Evolutionary conservation across 768 basidiomycete species (phyloP), one percentile per base, ranked within the genome.

Genomic region (Psilocybe tampanensis): DNA sequence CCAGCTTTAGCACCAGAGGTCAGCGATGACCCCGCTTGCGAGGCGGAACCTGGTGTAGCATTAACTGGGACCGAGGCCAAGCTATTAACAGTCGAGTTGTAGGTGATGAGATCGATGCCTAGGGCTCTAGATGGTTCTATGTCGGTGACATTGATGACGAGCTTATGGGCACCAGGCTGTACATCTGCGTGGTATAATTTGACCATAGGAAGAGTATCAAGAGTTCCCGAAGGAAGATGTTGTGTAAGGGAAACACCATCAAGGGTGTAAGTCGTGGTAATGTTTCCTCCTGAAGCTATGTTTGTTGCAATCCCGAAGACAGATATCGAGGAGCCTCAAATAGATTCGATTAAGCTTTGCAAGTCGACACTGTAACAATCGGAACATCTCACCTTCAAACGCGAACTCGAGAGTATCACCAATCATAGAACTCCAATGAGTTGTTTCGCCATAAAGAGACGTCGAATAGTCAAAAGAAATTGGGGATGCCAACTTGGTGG

Each of bases 61-160:
- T 26, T 44, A 1, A 57, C 51, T n/a, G 53, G 47, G 0, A 51
- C 54, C 23, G 62, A 59, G 6, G 64, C 13, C 12, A 60, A 54
- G 43, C 62, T 68, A 18, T 66, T 48, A 48, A 67, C 69, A 11
- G 76, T 70, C 1, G 74, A 65, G 50, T 73, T 76, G 59, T 77
- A 80, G 3, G 71, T 55, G 36, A 80, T 64, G 48, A 76, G 75
- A 63, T 79, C 76, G 61, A 79, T 67, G 15, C 74, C 75, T 32
- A 77, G 52, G 2, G 71, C 65, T 52, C 70, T 65, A 15, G 67
- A 60, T 0, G 65, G 54, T 29, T 67, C 60, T 48, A 78, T 69
- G 11, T 74, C 66, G 21, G 73, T 75, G 44, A 78, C 59, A 58
- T 74, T 75, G 59, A 79, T 62, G 12, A 67, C 47, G 33, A 79